Conservation (phyloP, 192 early-diverging fungal genomes). For the Allomyces macrogynus region DNA sequence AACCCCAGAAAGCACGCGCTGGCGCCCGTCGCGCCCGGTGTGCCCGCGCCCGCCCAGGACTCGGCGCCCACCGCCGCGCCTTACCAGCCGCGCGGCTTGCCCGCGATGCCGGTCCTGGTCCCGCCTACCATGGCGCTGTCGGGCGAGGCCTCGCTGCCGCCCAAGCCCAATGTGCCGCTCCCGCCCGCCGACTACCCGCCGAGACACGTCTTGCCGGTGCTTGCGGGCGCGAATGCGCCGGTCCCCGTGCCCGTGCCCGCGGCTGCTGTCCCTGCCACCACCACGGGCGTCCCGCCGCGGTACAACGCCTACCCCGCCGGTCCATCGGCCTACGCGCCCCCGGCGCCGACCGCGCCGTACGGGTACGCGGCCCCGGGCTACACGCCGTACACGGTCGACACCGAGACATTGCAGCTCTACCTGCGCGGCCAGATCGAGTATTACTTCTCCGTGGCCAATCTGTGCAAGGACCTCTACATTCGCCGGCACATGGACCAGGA, state of each 20-base stretch:
- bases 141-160: not conserved
- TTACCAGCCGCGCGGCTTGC: constrained; percentile 8
- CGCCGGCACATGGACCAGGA: no score
- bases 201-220: no score
- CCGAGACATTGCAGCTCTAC: constrained; percentile 16
- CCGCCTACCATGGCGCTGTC: not conserved
- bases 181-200: no score
- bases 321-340: no score
- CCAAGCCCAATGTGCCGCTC: not conserved
- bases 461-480: no score
- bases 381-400: constrained; percentile 16
- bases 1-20: not conserved
- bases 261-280: constrained; percentile 10
- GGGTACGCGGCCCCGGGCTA: constrained; percentile 13
- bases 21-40: not conserved
- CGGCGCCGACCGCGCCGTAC: not conserved
- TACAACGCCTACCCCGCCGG: no score
- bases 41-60: not conserved
- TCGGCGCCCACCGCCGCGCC: constrained; percentile 3
- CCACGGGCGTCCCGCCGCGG: not conserved
- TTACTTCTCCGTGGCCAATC: no score
- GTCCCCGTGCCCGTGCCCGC: constrained; percentile 7
- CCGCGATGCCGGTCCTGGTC: not conserved
- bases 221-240: not conserved
- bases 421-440: no score